These are phyloP conservation scores for Arabidopsis arenosa DNA, from an alignment of 345 rosid species.

Conservation along the genomic window DNA sequence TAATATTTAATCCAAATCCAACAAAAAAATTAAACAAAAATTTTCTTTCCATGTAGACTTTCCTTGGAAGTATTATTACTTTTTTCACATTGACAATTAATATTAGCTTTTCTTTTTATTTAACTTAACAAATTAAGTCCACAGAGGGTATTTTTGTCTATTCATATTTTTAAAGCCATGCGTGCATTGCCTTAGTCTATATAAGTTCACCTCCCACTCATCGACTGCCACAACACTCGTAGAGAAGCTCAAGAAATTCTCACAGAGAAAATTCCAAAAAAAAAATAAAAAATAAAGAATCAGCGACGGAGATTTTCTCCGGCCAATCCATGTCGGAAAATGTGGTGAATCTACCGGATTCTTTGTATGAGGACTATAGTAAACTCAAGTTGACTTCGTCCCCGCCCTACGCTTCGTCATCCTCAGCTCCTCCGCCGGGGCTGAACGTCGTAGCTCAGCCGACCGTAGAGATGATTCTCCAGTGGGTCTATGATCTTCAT, in stretches of 20 bases:
- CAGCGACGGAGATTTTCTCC: not conserved
- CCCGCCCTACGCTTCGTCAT: not conserved
- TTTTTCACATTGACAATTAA: slow-evolving; percentile 6
- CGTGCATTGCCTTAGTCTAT: slow-evolving; percentile 22
- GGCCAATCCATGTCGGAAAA: not conserved
- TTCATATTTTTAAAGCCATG: not conserved
- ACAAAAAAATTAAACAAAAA: slow-evolving; percentile 3
- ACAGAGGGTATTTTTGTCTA: not conserved
- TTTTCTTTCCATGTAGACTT: slow-evolving; percentile 4
- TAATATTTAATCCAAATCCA: slow-evolving; percentile 9
- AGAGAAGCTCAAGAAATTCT: not conserved
- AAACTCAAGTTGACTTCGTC: not conserved
- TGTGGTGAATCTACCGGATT: slow-evolving; percentile 36
- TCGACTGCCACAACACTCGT: slow-evolving; percentile 25
- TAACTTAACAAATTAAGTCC: not conserved
- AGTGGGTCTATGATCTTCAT: slow-evolving; percentile 46
- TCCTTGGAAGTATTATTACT: slow-evolving; percentile 15
- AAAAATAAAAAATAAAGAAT: not conserved
- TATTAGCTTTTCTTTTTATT: not conserved
- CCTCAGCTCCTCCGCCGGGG: slow-evolving; percentile 1
- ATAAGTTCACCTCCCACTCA: slow-evolving; percentile 30
- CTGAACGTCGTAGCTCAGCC: not conserved
- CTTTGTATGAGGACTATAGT: slow-evolving; percentile 38
- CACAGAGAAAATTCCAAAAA: not conserved
- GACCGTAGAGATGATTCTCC: not conserved